phyloP scores from a whole-genome alignment of 2,329 filamentous ascomycete genomes.

The Cladosporium oxysporum region DNA sequence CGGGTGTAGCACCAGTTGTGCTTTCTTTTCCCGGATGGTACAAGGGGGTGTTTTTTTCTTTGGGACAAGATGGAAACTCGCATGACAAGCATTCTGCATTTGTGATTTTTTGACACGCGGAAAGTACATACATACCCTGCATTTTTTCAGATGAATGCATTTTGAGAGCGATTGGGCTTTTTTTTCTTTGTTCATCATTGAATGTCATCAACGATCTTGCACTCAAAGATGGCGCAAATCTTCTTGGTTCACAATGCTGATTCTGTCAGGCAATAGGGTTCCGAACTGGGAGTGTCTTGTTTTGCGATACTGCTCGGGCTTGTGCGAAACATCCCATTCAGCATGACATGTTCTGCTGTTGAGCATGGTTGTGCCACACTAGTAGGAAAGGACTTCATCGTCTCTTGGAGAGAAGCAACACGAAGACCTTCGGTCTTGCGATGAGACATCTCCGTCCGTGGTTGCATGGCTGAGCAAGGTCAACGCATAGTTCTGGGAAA shows the following conservation, averaged over 20 bases:
- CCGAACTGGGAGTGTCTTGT: background rate
- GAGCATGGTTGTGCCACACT: too few relatives aligned
- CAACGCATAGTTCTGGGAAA: too few relatives aligned
- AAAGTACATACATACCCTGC: background rate
- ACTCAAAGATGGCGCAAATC: background rate
- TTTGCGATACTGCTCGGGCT: background rate
- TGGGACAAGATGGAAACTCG: background rate
- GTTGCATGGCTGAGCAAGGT: too few relatives aligned
- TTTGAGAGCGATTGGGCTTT: background rate
- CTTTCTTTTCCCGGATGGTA: background rate
- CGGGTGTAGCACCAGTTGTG: background rate
- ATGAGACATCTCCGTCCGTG: too few relatives aligned
- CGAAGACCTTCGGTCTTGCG: too few relatives aligned
- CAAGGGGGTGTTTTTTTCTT: background rate
- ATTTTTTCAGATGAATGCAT: background rate
- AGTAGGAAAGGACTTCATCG: too few relatives aligned
- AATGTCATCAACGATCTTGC: background rate
- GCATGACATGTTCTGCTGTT: too few relatives aligned
- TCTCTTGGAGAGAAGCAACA: too few relatives aligned
- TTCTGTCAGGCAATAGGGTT: background rate
- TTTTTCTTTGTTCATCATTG: background rate
- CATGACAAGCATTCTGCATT: background rate
- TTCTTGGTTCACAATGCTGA: background rate
- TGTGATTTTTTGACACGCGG: background rate
- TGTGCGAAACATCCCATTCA: too few relatives aligned